These are phyloP conservation scores for Chionographis japonica DNA, from an alignment of 106 monocot species.

Conservation along the genomic window DNA sequence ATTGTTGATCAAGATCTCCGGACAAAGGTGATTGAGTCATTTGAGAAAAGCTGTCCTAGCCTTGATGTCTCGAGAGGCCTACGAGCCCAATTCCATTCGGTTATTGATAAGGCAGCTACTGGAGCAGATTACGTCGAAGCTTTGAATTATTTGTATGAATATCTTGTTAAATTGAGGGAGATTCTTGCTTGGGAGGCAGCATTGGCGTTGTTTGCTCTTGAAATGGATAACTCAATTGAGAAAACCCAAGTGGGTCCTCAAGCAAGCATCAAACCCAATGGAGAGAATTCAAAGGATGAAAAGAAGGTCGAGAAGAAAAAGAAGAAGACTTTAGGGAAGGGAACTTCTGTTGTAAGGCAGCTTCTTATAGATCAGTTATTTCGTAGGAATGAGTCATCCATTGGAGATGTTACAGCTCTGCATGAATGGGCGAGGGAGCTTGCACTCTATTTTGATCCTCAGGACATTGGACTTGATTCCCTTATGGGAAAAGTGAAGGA, in stretches of 20 bases:
- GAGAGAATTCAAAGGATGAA: constrained; percentile 53
- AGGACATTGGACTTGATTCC: constrained; percentile 25
- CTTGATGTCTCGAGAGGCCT: constrained; percentile 31
- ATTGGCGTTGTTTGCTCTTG: constrained; percentile 58
- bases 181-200: constrained; percentile 87
- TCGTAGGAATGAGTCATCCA: constrained; percentile 5
- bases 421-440: constrained; percentile 38
- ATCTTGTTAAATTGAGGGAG: constrained; percentile 48
- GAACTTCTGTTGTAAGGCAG: constrained; percentile 57
- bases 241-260: constrained; percentile 27
- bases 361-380: constrained; percentile 33
- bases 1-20: constrained; percentile 25
- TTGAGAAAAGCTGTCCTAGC: constrained; percentile 25
- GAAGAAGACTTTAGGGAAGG: constrained; percentile 74
- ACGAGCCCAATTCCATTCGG: constrained; percentile 19
- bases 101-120: constrained; percentile 21
- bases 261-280: constrained; percentile 24
- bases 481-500: constrained; percentile 68
- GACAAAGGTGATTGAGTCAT: constrained; percentile 13
- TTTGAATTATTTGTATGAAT: constrained; percentile 35
- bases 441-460: constrained; percentile 61
- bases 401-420: constrained; percentile 29
- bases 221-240: constrained; percentile 69
- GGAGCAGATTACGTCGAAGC: constrained; percentile 23
- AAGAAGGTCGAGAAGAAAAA: constrained; percentile 76